Evolutionary conservation across 2,329 filamentous ascomycete species (phyloP).

Genomic region (Leptographium procerum): DNA sequence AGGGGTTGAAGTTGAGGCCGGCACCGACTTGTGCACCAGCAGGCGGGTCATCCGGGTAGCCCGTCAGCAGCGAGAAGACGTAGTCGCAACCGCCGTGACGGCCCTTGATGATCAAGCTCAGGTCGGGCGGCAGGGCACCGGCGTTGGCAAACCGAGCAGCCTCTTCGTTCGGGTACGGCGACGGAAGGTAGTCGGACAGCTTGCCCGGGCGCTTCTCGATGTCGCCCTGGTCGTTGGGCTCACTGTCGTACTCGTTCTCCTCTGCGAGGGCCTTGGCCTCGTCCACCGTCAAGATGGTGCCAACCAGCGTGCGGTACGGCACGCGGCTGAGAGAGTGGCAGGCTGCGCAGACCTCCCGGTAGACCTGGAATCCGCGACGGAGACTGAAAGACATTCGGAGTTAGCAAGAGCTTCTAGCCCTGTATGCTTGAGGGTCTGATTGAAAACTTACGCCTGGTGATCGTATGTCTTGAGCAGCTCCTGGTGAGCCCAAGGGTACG

Average conservation of each 20-base stretch:
- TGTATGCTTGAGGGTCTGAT: background rate
- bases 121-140: conserved; percentile 92
- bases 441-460: conserved; percentile 71
- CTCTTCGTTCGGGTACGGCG: conserved; percentile 98
- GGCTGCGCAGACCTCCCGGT: conserved; percentile 93
- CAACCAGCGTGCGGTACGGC: conserved; percentile 86
- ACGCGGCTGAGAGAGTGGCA: conserved; percentile 95
- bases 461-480: conserved; percentile 94
- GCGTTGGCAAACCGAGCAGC: conserved; percentile 96
- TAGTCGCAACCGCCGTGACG: conserved; percentile 97
- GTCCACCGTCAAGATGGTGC: conserved; percentile 85
- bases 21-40: conserved; percentile 75
- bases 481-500: conserved; percentile 92
- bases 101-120: conserved; percentile 94
- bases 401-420: conserved; percentile 3
- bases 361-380: conserved; percentile 98
- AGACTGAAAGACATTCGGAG: conserved; percentile 44
- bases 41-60: conserved; percentile 92
- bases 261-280: conserved; percentile 96
- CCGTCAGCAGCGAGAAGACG: conserved; percentile 93
- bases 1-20: conserved; percentile 99
- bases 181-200: conserved; percentile 91
- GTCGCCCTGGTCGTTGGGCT: conserved; percentile 95
- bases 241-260: conserved; percentile 96
- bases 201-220: conserved; percentile 98